Conservation (phyloP, 352 stramenopile genomes). For the Phytophthora podocarpi region DNA sequence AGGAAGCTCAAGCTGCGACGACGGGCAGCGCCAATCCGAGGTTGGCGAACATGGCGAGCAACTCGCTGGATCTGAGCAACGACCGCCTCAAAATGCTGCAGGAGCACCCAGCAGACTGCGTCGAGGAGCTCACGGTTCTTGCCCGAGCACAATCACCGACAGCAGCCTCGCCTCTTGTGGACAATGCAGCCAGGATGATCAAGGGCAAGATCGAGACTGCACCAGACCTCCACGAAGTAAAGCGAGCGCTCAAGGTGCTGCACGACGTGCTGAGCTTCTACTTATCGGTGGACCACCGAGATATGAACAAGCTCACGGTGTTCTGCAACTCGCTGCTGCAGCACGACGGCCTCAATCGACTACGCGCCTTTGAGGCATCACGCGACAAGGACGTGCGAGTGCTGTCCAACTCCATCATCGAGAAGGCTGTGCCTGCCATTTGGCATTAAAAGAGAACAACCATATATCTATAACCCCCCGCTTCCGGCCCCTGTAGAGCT, state of each 20-base stretch:
- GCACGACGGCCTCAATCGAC: slow-evolving; percentile 70
- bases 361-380: slow-evolving; percentile 61
- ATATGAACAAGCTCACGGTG: slow-evolving; percentile 83
- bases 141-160: slow-evolving; percentile 28
- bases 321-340: slow-evolving; percentile 85
- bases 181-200: slow-evolving; percentile 1
- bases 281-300: slow-evolving; percentile 67
- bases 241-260: slow-evolving; percentile 59
- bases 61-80: slow-evolving; percentile 46
- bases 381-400: slow-evolving; percentile 56
- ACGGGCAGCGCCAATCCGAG: slow-evolving; percentile 1
- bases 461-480: slow-evolving; percentile 23
- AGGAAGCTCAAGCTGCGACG: slow-evolving; percentile 32
- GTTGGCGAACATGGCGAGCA: slow-evolving; percentile 14
- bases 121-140: slow-evolving; percentile 59
- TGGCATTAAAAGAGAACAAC: slow-evolving; percentile 53
- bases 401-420: slow-evolving; percentile 77
- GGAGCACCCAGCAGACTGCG: slow-evolving; percentile 65
- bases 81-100: slow-evolving; percentile 60
- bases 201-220: slow-evolving; percentile 19
- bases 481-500: slow-evolving; percentile 10
- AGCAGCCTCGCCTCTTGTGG: slow-evolving; percentile 2
- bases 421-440: slow-evolving; percentile 82
- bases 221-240: slow-evolving; percentile 42
- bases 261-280: slow-evolving; percentile 78